Base-by-base conservation (phyloP, 768 basidiomycete genomes). In the Jaapia argillacea region DNA sequence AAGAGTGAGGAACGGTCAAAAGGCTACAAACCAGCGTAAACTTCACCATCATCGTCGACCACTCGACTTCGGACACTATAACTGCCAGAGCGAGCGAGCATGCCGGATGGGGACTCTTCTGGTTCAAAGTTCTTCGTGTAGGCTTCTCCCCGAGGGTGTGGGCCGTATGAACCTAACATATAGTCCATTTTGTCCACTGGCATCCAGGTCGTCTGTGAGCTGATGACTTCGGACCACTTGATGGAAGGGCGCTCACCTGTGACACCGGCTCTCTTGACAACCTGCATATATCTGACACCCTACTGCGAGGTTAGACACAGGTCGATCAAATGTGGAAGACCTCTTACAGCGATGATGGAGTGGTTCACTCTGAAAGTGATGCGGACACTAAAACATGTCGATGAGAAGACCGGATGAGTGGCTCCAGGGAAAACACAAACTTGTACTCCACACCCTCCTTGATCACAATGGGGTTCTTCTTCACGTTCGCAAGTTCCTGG, bases 121-220 rank as follows among this genome's bases (percentile, higher is more conserved):
- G 79, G 62, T 4, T 81, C 81, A 60, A 91, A 88, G 54, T 81
- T 74, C 63, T 89, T 90, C 51, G 54, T 63, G 55, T 92, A 85
- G 4, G 85, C 57, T 21, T 80, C 69, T 25, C 73, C 77, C 2
- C 67, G 52, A n/a, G 79, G 68, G 44, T 71, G 66, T 14, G 90
- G 87, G 2, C 88, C 85, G 59, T 91, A 96, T 3, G 89, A 92
- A 14, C 94, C 94, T 18, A 97, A 74, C 94, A 98, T 97, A 53
- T 85, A 75, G 57, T 93, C 90, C 54, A 88, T 59, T 61, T 85
- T 94, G 63, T 94, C 94, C 54, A 94, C 92, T 92, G 55, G 25
- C 16, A 44, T 36, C 24, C 27, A 42, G 25, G 37, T 16, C 41
- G 13, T n/a, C n/a, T n/a, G n/a, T 33, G 20, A 14, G 27, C 36